phyloP scores from a whole-genome alignment of 1,139 yeast species.

The Saccharomyces hybrid region DNA sequence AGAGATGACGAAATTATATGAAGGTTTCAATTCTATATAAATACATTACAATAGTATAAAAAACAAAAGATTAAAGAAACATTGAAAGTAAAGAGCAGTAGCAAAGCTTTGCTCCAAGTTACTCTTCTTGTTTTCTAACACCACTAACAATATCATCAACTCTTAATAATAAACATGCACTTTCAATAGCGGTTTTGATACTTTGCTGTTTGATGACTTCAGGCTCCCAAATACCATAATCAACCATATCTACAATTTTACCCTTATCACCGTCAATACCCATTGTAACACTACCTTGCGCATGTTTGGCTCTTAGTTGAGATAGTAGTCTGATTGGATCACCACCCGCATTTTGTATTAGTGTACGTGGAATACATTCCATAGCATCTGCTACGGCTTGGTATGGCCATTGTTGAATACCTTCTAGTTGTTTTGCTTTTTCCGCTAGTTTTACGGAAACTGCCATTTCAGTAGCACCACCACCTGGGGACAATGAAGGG shows the following conservation, averaged over 20 bases:
- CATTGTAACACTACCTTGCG: slow-evolving; percentile 73
- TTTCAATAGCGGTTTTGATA: slow-evolving; percentile 92
- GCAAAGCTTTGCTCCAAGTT: background rate
- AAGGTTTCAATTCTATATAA: background rate
- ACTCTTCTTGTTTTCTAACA: slow-evolving; percentile 49
- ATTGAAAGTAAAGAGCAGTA: background rate
- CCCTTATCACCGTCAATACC: slow-evolving; percentile 97
- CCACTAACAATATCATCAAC: slow-evolving; percentile 98
- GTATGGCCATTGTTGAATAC: slow-evolving; percentile 97
- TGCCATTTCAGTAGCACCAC: slow-evolving; percentile 99
- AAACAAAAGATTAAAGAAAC: background rate
- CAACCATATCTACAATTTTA: slow-evolving; percentile 89
- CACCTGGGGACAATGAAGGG: slow-evolving; percentile 95
- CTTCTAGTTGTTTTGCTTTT: slow-evolving; percentile 86
- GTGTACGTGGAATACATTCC: slow-evolving; percentile 95
- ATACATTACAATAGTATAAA: slow-evolving; percentile 1
- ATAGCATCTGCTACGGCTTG: slow-evolving; percentile 98
- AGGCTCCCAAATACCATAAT: slow-evolving; percentile 98
- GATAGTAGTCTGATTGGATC: slow-evolving; percentile 86
- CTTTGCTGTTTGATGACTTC: slow-evolving; percentile 96
- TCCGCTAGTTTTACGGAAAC: slow-evolving; percentile 83
- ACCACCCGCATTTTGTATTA: slow-evolving; percentile 96
- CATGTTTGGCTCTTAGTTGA: slow-evolving; percentile 92
- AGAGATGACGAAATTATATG: background rate
- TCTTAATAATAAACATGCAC: slow-evolving; percentile 88